Base-by-base conservation (phyloP, 2,329 filamentous ascomycete species). In the Colletotrichum eleusines region DNA sequence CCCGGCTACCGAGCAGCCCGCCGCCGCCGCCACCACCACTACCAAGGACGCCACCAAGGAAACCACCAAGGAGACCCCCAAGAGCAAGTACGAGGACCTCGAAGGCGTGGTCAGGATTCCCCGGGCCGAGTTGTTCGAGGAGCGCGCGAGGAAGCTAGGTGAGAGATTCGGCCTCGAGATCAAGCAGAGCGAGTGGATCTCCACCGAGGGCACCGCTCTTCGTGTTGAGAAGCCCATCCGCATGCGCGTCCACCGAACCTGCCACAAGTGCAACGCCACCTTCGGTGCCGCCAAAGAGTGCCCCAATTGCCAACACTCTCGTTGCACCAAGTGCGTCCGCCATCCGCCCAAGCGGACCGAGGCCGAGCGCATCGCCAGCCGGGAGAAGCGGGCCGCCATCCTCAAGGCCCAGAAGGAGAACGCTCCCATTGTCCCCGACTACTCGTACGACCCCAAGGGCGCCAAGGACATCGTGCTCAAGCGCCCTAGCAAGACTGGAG, bases 251-350 rank as follows among this genome's bases (percentile, higher is more conserved):
- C 92, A 93, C 79, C 89, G 91, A 74, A 91, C 88, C 73, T 98
- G 95, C 81, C 95, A 97, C 81, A 87, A 89, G 74, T 98, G 95
- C 83, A 88, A 90, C 69, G 89, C 91, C 18, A 88, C 88, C 31
- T 97, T 95, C 79, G 91, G 92, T 66, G 81, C 87, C 26, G 88
- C 91, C 76, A 94, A 91, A 81, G 85, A 91, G 71, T 97, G 95
- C 81, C 81, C 86, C 74, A 89, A 88, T 74, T 98, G 95, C 83
- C 87, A 92, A 75, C 95, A 98, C 81, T 84, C 85, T 57, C 89
- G 93, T 74, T 98, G 95, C 87, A 92, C 89, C 77, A 90, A 92
- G 77, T 98, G 95, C 79, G 88, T 90, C 35, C 90, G 93, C 66
- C 89, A 92, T 76, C 94, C 94, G 42, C 84, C 88, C 63, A 90